A percentile compares a stretch with the other conserved stretches of the same genome.
phyloP scores from a whole-genome alignment of 1,139 yeast genomes.

The Chernovozyma sophiae-reginae region DNA sequence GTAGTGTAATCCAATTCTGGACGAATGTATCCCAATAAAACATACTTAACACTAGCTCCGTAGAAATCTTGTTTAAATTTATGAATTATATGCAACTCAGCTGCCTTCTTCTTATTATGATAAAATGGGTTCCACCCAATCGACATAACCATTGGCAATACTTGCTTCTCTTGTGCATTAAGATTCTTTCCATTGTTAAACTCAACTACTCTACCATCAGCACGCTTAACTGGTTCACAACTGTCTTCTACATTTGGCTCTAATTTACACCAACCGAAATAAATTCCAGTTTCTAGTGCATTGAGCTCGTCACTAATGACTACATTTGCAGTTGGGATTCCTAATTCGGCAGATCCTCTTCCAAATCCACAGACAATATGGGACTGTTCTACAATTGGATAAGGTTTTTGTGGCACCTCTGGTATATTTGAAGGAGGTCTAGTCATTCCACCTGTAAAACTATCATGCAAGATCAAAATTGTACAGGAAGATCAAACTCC shows the following conservation, averaged over 20 bases:
- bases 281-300: conserved; percentile 73
- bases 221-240: conserved; percentile 20
- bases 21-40: conserved; percentile 81
- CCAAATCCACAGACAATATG: conserved; percentile 86
- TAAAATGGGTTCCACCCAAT: conserved; percentile 96
- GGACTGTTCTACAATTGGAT: conserved; percentile 57
- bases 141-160: conserved; percentile 88
- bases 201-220: conserved; percentile 41
- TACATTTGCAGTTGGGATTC: conserved; percentile 93
- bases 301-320: conserved; percentile 53
- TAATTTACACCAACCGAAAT: conserved; percentile 74
- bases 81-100: conserved; percentile 85
- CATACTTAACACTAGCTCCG: conserved; percentile 70
- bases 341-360: conserved; percentile 88
- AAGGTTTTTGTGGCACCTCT: conserved; percentile 51
- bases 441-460: conserved; percentile 11
- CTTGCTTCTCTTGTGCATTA: conserved; percentile 32
- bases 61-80: conserved; percentile 66
- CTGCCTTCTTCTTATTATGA: conserved; percentile 71
- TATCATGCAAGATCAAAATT: too few species aligned
- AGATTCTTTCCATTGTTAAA: conserved; percentile 62
- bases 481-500: too few species aligned
- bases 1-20: conserved; percentile 89
- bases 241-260: conserved; percentile 12
- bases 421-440: conserved; percentile 40